These are phyloP conservation scores for Rhamnella rubrinervis DNA, from an alignment of 331 rosid species.

Conservation along the genomic window DNA sequence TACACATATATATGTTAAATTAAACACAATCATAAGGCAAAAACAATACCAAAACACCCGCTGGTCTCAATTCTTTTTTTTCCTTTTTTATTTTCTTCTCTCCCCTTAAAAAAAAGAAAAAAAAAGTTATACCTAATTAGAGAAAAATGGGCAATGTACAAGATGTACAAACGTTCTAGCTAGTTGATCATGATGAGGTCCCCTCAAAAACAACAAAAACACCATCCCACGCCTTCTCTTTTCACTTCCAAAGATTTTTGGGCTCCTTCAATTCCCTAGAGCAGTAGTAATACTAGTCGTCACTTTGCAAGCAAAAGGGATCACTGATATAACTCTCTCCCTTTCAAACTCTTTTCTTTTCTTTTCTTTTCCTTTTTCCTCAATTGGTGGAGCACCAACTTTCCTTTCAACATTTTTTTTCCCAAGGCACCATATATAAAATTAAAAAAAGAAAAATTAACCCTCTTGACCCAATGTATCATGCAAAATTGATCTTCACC, in stretches of 20 bases:
- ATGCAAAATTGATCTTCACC: no score
- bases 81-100: slow-evolving; percentile 3
- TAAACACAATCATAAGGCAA: slow-evolving; percentile 26
- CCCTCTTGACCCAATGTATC: no score
- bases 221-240: slow-evolving; percentile 9
- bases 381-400: slow-evolving; percentile 36
- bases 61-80: neutral
- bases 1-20: slow-evolving; percentile 8
- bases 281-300: neutral
- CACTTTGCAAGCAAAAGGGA: slow-evolving; percentile 28
- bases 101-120: slow-evolving; percentile 15
- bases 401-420: neutral
- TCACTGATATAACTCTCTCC: slow-evolving; percentile 14
- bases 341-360: neutral
- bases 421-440: neutral
- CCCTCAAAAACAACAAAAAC: slow-evolving; percentile 20
- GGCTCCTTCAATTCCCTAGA: neutral
- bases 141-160: slow-evolving; percentile 47
- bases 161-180: slow-evolving; percentile 17
- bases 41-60: slow-evolving; percentile 24
- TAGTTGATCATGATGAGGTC: slow-evolving; percentile 16
- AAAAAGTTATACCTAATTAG: slow-evolving; percentile 46
- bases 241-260: slow-evolving; percentile 27
- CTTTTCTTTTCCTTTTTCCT: neutral
- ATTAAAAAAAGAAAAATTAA: no score